Conservation (phyloP, 805 yeast genomes). For the Ogataea methanolica region DNA sequence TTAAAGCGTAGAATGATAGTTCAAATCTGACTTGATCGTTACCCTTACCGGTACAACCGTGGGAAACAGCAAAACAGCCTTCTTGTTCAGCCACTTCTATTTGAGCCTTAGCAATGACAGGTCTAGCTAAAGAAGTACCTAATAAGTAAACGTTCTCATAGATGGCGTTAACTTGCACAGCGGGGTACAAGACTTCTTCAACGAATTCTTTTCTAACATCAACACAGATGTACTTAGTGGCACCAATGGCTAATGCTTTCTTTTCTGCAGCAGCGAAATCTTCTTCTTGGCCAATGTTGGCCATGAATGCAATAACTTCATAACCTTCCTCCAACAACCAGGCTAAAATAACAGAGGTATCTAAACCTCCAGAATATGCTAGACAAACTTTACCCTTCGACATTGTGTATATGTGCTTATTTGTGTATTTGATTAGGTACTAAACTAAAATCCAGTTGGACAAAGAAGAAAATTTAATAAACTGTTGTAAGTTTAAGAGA, state of each 20-base stretch:
- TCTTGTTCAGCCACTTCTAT: slow-evolving; percentile 94
- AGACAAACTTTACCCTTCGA: slow-evolving; percentile 98
- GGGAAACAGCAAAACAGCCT: slow-evolving; percentile 98
- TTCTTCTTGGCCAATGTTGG: slow-evolving; percentile 99
- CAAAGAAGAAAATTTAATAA: too few species aligned
- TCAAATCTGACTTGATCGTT: slow-evolving; percentile 99
- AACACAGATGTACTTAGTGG: slow-evolving; percentile 87
- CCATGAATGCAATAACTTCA: slow-evolving; percentile 97
- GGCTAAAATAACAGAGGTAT: slow-evolving; percentile 95
- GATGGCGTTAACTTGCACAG: slow-evolving; percentile 95
- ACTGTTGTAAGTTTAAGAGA: too few species aligned
- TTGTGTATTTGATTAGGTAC: not conserved
- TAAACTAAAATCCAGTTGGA: too few species aligned
- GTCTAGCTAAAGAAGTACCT: slow-evolving; percentile 98
- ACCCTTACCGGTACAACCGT: slow-evolving; percentile 99
- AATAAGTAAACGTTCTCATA: slow-evolving; percentile 95
- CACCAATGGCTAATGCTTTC: slow-evolving; percentile 96
- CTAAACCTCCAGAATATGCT: slow-evolving; percentile 99
- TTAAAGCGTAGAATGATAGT: slow-evolving; percentile 92
- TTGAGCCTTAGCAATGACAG: slow-evolving; percentile 98
- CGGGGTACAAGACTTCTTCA: slow-evolving; percentile 89
- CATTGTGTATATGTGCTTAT: slow-evolving; percentile 41
- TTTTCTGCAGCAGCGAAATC: slow-evolving; percentile 96
- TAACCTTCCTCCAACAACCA: slow-evolving; percentile 98
- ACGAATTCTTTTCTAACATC: slow-evolving; percentile 96